Base-by-base conservation (phyloP, 768 basidiomycete species). In the Phaeotremella skinneri region DNA sequence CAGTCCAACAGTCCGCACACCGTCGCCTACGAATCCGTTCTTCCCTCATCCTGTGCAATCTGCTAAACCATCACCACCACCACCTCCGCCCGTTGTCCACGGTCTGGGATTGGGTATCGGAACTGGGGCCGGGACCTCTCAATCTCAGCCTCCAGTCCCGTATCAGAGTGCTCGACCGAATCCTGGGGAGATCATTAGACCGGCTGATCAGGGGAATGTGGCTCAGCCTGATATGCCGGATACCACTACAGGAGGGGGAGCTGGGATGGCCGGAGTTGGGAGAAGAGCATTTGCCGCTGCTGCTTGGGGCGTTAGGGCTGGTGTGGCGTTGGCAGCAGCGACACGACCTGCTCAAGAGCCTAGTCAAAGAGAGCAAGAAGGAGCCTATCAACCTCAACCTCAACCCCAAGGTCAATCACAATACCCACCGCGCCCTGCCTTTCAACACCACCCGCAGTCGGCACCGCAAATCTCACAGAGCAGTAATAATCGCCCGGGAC, bases 261-360 rank as follows among this genome's bases (percentile, higher is more conserved):
- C 76, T 2, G 79, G 79, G 0, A 92, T 93, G 91, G 91, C 91
- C 0, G 91, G 91, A 7, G 90, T 93, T 5, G 91, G 91, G 6
- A 80, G 91, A 59, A 80, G 90, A 64, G 91, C 89, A 0, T 91
- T 91, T 59, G 81, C 81, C 13, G 88, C 90, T 17, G 88, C 84
- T 9, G 85, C 86, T 52, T 84, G 75, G 71, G 69, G 68, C 26
- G 71, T 72, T 2, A 53, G 65, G 37, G 69, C 69, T 4, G 69
- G 69, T 41, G 65, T 71, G 1, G 64, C 69, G 3, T 51, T 74
- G 23, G 68, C 68, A 27, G 37, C 54, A 32, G 45, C 53, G 4
- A 52, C 59, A 4, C 42, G 50, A 37, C 26, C 57, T 6, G 21
- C 43, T 45, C 43, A 45, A 21, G 43, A 45, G 21, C 13, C 13